Percentiles rank a stretch among this genome's conserved stretches.
These are phyloP conservation scores for Haematococcus sp. DNA, from an alignment of 139 green algal genomes.

Conservation along the genomic window DNA sequence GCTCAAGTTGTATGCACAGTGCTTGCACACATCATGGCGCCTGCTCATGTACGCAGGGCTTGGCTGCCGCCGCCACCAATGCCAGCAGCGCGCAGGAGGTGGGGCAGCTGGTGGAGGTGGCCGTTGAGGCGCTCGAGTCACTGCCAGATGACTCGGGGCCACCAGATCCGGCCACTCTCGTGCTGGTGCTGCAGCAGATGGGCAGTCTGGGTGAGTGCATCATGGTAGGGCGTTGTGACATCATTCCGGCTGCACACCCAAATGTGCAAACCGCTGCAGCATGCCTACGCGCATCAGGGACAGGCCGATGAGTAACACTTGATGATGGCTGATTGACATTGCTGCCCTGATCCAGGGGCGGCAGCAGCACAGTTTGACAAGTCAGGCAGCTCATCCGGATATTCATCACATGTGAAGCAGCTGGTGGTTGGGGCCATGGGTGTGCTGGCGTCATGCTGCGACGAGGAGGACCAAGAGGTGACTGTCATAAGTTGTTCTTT, in stretches of 20 bases:
- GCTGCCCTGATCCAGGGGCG: not conserved
- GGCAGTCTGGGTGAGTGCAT: not conserved
- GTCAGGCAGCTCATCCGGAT: too few relatives aligned
- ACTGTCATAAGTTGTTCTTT: too few relatives aligned
- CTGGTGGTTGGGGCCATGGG: too few relatives aligned
- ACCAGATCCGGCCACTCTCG: not conserved
- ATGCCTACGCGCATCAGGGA: not conserved
- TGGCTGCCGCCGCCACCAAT: constrained; percentile 1
- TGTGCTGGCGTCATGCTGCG: too few relatives aligned
- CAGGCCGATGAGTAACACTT: too few relatives aligned
- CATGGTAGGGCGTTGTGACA: not conserved
- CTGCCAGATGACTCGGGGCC: not conserved
- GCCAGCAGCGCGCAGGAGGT: constrained; percentile 10
- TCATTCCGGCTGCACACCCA: not conserved
- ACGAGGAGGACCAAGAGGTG: too few relatives aligned
- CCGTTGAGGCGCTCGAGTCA: not conserved
- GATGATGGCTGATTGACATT: not conserved
- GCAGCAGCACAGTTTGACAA: too few relatives aligned
- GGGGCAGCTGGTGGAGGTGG: not conserved
- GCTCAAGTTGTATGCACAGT: too few relatives aligned
- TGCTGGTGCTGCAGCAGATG: not conserved
- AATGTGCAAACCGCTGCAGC: not conserved
- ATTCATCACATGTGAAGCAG: too few relatives aligned
- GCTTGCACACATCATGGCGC: too few relatives aligned
- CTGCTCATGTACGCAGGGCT: constrained; percentile 1